Evolutionary conservation across 176 grass and related monocot genomes (phyloP), one percentile per base, ranked within the genome.

Genomic region (Neostapfia colusana): DNA sequence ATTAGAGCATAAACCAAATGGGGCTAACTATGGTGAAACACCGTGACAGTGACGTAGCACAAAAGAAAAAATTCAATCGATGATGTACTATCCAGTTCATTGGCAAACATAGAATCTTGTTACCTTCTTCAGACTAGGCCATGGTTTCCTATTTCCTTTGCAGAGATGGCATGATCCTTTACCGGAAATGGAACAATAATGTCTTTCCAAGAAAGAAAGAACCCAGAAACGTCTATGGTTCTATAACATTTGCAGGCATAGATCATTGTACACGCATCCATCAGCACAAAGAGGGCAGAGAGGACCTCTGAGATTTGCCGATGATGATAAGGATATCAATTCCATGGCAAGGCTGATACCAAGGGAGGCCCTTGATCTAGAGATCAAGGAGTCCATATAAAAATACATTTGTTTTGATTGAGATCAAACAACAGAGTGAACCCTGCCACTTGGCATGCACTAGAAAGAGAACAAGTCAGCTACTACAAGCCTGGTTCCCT

Each of bases 331-430:
- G 79, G 26, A 35, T 36, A 66, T 27, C 67, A 78, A 56, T 27
- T 27, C 69, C 43, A 45, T 14, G 43, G 43, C 43, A 15, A 2
- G 43, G 15, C 41, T 23, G 48, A 59, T 31, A 68, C 39, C 76
- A 67, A 57, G 43, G 26, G 81, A 75, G 74, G 12, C 67, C 68
- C 35, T 83, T 53, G 42, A 69, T 43, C 75, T 79, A 69, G 62
- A 62, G 53, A 74, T 79, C 67, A 83, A 43, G 53, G 53, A 79
- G 42, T 83, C 73, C 28, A 69, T 73, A 53, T 53, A 61, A 79
- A 76, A 53, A 79, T 67, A 79, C 24, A 69, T 73, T 42, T 69
- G 38, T 74, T 66, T 53, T 50, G 42, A 50, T 58, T 58, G 51
- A 24, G 54, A 78, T 37, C 60, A 49, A 69, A 67, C 21, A 44